Percentiles rank a stretch among this genome's conserved stretches.
phyloP scores from a whole-genome alignment of 495 filamentous ascomycete species.

The Chaetomium tenue region DNA sequence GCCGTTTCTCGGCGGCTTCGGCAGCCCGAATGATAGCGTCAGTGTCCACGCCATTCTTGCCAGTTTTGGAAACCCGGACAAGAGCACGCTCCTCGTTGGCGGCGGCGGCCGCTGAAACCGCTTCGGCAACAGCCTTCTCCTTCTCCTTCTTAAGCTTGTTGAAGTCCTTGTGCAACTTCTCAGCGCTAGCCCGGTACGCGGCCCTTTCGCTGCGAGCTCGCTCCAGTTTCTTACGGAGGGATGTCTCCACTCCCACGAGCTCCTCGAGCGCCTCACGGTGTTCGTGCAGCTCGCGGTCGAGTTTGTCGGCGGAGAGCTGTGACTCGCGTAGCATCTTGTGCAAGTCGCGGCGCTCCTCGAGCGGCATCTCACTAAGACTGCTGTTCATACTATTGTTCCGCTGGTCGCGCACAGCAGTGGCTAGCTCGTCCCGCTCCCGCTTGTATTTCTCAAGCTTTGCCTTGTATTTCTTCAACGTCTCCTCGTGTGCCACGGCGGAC shows the following conservation, averaged over 20 bases:
- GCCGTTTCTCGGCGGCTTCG: slow-evolving; percentile 57
- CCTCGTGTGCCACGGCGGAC: slow-evolving; percentile 77
- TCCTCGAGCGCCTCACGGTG: slow-evolving; percentile 40
- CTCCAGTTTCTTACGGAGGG: slow-evolving; percentile 47
- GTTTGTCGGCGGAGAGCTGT: slow-evolving; percentile 53
- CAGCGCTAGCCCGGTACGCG: slow-evolving; percentile 43
- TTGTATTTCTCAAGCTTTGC: slow-evolving; percentile 51
- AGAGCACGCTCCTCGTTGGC: slow-evolving; percentile 24
- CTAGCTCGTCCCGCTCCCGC: slow-evolving; percentile 38
- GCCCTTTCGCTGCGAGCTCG: slow-evolving; percentile 47
- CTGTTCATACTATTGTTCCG: slow-evolving; percentile 35
- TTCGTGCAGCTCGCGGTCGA: slow-evolving; percentile 45
- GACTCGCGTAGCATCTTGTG: slow-evolving; percentile 67
- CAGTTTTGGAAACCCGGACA: slow-evolving; percentile 14
- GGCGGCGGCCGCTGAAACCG: slow-evolving; percentile 23
- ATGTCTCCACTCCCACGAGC: slow-evolving; percentile 34
- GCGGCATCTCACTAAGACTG: slow-evolving; percentile 34
- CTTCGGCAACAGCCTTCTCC: slow-evolving; percentile 34
- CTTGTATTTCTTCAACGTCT: slow-evolving; percentile 59
- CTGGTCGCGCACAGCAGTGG: slow-evolving; percentile 32
- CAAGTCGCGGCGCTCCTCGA: slow-evolving; percentile 57
- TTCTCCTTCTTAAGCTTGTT: slow-evolving; percentile 43
- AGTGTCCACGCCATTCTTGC: slow-evolving; percentile 29
- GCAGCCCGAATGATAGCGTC: slow-evolving; percentile 50
- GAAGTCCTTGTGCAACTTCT: slow-evolving; percentile 45